Evolutionary conservation across 1,284 basidiomycete species (phyloP), one percentile per base, ranked within the genome.

Genomic region (Ceratobasidium sp.): DNA sequence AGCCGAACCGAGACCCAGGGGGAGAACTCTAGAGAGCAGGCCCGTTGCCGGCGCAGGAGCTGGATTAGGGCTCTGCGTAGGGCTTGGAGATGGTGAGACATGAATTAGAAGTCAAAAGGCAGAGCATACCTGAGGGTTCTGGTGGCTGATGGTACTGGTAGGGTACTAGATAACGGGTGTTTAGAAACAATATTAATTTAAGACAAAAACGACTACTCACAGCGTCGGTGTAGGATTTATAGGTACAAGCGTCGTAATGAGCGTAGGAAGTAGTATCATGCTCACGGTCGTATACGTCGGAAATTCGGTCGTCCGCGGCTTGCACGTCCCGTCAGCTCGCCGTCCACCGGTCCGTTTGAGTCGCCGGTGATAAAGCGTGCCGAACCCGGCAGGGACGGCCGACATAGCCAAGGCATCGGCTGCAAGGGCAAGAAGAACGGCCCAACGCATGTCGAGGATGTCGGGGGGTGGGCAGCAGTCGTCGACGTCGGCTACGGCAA

Each of bases 1-100:
- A 18, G 65, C 57, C 9, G 36, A 30, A 1, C 65, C 65, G 16
- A 69, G 34, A 14, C 65, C 65, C n/a, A 69, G 65, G n/a, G 65
- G 65, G 10, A 69, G 65, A 21, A 69, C 65, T 46, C 58, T 43
- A 28, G 52, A 52, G 10, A 43, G 21, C 23, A 69, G 50, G 10
- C 65, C 65, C 36, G 28, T 5, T 16, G 28, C 30, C 28, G n/a
- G 58, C 9, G 64, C 52, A n/a, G 65, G 65, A 28, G 23, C 53
- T 1, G 65, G n/a, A 21, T 23, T 32, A 30, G 60, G 43, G 18
- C 30, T 36, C 4, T 41, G 30, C 3, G 65, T 30, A 12, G 65
- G 65, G 28, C 65, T 69, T 12, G n/a, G 16, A 16, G 8, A 28
- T 8, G 4, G 41, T 69, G n/a, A 69, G 52, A 34, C 32, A 9